A percentile compares a stretch with the other conserved stretches of the same genome.
Evolutionary conservation across 257 asterid genomes (phyloP).

Genomic region (Solanum corneliomulleri): DNA sequence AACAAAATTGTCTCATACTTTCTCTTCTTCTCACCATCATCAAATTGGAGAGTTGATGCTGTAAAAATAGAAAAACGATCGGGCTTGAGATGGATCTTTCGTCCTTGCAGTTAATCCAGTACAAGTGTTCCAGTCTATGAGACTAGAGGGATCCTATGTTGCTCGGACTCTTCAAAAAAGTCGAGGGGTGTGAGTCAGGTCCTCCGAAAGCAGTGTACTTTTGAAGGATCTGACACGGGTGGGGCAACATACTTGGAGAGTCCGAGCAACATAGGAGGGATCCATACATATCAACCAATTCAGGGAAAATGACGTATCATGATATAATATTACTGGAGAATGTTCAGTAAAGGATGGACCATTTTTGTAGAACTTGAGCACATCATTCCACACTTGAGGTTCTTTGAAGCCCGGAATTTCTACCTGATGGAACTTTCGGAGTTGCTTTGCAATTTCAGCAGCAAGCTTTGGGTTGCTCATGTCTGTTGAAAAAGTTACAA

Average conservation of each 20-base stretch:
- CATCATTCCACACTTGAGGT: slow-evolving; percentile 87
- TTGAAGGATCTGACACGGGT: too few relatives aligned
- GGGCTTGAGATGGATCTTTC: slow-evolving; percentile 7
- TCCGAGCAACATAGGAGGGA: not conserved
- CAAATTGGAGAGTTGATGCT: slow-evolving; percentile 76
- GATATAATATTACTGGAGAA: not conserved
- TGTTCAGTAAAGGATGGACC: slow-evolving; percentile 23
- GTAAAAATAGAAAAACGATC: slow-evolving; percentile 12
- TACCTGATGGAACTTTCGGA: slow-evolving; percentile 73
- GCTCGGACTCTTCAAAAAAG: too few relatives aligned
- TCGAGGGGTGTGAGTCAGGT: too few relatives aligned
- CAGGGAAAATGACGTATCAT: not conserved
- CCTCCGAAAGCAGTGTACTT: too few relatives aligned
- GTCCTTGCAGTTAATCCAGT: not conserved
- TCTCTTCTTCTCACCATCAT: slow-evolving; percentile 51
- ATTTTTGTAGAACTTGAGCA: slow-evolving; percentile 50
- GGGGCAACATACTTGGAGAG: too few relatives aligned
- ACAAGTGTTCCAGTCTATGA: not conserved
- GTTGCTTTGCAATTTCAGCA: slow-evolving; percentile 82
- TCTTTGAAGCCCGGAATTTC: slow-evolving; percentile 80
- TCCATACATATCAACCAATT: not conserved
- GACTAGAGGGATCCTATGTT: not conserved
- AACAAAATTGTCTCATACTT: slow-evolving; percentile 61
- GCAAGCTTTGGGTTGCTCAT: slow-evolving; percentile 69
- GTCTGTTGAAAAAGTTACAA: slow-evolving; percentile 29